phyloP scores from a whole-genome alignment of 202 grass and related monocot genomes.

The Digitaria exilis region DNA sequence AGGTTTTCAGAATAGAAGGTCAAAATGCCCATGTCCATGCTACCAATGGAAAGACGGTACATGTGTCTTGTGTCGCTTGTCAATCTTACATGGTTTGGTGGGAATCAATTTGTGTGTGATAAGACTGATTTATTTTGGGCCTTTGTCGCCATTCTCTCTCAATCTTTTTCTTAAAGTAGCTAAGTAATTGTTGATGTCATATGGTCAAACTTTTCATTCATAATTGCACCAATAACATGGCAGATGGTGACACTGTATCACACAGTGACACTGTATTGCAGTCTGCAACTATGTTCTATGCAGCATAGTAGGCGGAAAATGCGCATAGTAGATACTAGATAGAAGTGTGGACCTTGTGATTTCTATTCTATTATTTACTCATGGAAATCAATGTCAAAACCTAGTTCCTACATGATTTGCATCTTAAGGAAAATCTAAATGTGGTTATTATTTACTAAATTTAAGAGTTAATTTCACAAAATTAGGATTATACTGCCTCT shows the following conservation, averaged over 20 bases:
- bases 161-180: background rate
- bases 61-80: slow-evolving; percentile 20
- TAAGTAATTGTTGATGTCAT: background rate
- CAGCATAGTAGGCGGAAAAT: too few relatives aligned
- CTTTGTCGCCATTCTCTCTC: background rate
- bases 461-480: slow-evolving; percentile 6
- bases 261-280: background rate
- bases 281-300: background rate
- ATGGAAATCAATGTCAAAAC: background rate
- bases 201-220: background rate
- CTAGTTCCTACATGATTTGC: background rate
- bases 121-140: background rate
- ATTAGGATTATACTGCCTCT: slow-evolving; percentile 12
- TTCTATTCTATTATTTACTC: background rate
- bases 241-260: background rate
- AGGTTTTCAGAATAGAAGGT: slow-evolving; percentile 65
- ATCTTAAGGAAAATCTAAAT: background rate
- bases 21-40: slow-evolving; percentile 57
- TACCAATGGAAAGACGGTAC: slow-evolving; percentile 81
- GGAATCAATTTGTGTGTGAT: background rate
- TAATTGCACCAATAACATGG: background rate
- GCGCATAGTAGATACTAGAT: too few relatives aligned
- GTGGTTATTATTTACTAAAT: background rate
- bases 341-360: slow-evolving; percentile 4
- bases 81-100: background rate